Base-by-base conservation (phyloP, 768 basidiomycete genomes). In the Rhodotorula paludigena region DNA sequence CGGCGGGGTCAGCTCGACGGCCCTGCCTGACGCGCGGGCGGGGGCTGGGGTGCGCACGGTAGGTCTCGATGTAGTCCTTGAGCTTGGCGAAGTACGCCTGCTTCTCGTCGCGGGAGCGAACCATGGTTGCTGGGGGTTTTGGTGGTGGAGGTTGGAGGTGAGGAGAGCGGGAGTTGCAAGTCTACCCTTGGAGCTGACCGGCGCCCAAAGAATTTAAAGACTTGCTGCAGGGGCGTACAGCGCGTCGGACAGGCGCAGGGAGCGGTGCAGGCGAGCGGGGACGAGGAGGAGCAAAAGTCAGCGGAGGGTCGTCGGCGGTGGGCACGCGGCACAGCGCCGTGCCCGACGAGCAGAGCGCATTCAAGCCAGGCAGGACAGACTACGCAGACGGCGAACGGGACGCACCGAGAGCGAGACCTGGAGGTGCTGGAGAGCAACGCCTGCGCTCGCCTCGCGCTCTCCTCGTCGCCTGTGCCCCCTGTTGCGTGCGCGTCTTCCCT, bases 11-110 rank as follows among this genome's bases (percentile, higher is more conserved):
- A 59, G 57, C 44, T 30, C 11, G n/a, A 15, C 25, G 25, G 47
- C 23, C 12, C 14, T 25, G 18, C 47, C 33, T 9, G 5, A 25
- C 20, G 4, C 33, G 25, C 47, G 2, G n/a, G 3, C 5, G 39
- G 30, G 30, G 36, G 32, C 12, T 56, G 23, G 18, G 51, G 10
- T 32, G 41, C 90, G 77, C 72, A 96, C 92, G 84, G 80, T 89
- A 93, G 80, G 89, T 87, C 80, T 85, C 82, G 76, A 99, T 83
- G 76, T 98, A 88, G 77, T 90, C 88, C 84, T 88, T 90, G 80
- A 98, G 87, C 83, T 96, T 97, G 66, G 79, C 81, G 79, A 98
- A 97, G 71, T 73, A 73, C 25, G 64, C 71, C 47, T 69, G 55
- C 67, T 73, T 73, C 42, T 68, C 71, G 41, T 73, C 71, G 38